phyloP scores from a whole-genome alignment of 208 protist genomes.

The Acanthamoeba culbertsoni region DNA sequence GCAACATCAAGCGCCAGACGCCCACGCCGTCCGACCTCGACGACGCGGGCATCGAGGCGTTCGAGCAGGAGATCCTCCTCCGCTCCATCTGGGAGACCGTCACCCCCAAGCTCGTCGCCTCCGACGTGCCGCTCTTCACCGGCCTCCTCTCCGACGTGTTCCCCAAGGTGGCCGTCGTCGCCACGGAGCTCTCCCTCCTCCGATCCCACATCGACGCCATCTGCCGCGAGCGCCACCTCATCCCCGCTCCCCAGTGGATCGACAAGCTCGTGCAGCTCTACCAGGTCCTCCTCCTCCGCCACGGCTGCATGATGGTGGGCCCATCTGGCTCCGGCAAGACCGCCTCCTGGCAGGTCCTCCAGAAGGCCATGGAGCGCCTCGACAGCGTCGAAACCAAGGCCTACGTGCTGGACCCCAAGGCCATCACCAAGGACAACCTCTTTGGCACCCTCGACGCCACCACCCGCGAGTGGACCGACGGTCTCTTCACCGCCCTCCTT shows the following conservation, averaged over 20 bases:
- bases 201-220: constrained; percentile 83
- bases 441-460: constrained; percentile 98
- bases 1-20: constrained; percentile 91
- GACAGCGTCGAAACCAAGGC: constrained; percentile 66
- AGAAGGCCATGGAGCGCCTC: constrained; percentile 91
- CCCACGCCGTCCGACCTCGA: not conserved
- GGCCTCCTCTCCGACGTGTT: constrained; percentile 96
- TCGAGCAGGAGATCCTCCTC: constrained; percentile 93
- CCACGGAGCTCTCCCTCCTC: not conserved
- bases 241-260: constrained; percentile 88
- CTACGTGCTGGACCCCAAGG: constrained; percentile 98
- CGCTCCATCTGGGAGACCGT: constrained; percentile 94
- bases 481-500: constrained; percentile 97
- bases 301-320: constrained; percentile 99
- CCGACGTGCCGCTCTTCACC: constrained; percentile 95
- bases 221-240: constrained; percentile 83
- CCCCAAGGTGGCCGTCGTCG: constrained; percentile 75
- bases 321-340: constrained; percentile 97
- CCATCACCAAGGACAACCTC: constrained; percentile 96
- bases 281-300: constrained; percentile 95
- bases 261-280: constrained; percentile 97
- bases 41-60: not conserved
- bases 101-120: constrained; percentile 96
- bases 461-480: constrained; percentile 99
- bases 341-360: constrained; percentile 92